phyloP scores from a whole-genome alignment of 2,329 filamentous ascomycete genomes.

The Microdochium trichocladiopsis region DNA sequence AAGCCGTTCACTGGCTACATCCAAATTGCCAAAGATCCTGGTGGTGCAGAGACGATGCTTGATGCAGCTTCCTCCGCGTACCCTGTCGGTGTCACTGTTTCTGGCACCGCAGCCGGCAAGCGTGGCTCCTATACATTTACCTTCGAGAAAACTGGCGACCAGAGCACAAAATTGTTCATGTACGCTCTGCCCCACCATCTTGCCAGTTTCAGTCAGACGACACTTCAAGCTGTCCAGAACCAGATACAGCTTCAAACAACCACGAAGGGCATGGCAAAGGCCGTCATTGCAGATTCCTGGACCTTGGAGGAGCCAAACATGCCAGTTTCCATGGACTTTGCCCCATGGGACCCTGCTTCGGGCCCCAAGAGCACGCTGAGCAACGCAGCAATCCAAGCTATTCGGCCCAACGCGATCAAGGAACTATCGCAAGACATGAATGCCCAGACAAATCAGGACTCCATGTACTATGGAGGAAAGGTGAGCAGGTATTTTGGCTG shows the following conservation, averaged over 20 bases:
- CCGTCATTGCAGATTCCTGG: constrained; percentile 67
- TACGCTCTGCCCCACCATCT: constrained; percentile 85
- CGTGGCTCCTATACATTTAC: constrained; percentile 66
- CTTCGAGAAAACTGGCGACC: constrained; percentile 65
- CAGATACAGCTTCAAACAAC: constrained; percentile 66
- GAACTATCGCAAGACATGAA: constrained; percentile 74
- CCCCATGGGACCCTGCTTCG: constrained; percentile 62
- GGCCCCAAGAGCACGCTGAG: constrained; percentile 40
- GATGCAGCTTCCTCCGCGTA: constrained; percentile 74
- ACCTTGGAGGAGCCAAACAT: constrained; percentile 70
- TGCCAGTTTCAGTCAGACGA: constrained; percentile 59
- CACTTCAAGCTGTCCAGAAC: constrained; percentile 36
- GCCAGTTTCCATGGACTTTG: constrained; percentile 67
- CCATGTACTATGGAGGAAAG: constrained; percentile 92
- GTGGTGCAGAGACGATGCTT: constrained; percentile 58
- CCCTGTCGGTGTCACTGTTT: constrained; percentile 54
- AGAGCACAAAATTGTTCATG: constrained; percentile 61
- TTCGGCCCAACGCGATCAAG: constrained; percentile 55
- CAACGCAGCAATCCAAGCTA: constrained; percentile 46
- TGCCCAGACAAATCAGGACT: constrained; percentile 67
- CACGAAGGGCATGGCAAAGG: constrained; percentile 75
- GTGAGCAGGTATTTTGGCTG: constrained; percentile 25
- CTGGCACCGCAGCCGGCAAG: constrained; percentile 51
- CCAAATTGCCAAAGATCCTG: constrained; percentile 75
- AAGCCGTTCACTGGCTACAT: constrained; percentile 68